Evolutionary conservation across 1,139 yeast species (phyloP), one percentile per base, ranked within the genome.

Genomic region (Lodderomyces margitis): DNA sequence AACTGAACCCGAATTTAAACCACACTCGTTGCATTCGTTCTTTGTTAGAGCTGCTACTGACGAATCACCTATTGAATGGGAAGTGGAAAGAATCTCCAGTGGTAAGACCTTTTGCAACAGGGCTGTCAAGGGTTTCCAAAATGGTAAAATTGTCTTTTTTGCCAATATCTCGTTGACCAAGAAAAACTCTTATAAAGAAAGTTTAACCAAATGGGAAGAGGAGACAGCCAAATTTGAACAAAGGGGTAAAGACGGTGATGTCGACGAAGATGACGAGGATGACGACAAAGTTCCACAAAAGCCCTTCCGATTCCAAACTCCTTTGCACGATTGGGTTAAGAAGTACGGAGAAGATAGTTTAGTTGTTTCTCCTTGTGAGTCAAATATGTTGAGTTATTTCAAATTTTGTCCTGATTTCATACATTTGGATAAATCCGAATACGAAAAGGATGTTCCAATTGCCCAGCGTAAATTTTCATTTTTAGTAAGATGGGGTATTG

Each of bases 101-200:
- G 94, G 94, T 3, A 78, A 75, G 45, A 81, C 52, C 46, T 85
- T 81, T 55, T 67, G 74, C 37, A 82, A 83, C 39, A 70, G 86
- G 42, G 73, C 78, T 34, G 74, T 84, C 4, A 66, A 68, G 37
- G 86, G 82, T 0, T 64, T 61, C 34, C 89, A 83, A 57, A 57
- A 68, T 19, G 79, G 75, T 10, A 59, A 62, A 15, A 54, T 81
- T 39, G 72, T 74, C 30, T 81, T 75, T 54, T 66, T 74, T 16
- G 77, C 83, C 14, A 74, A 74, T 27, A 62, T 82, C 6, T 74
- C 88, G 2, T 74, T 80, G 35, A 66, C 76, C 8, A 52, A 51
- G 32, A 58, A 55, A 39, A 72, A 72, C 48, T 61, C 70, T 1
- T 52, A 53, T 38, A 45, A 49, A 11, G 47, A 48, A 12, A 58